Percentiles rank a stretch among this genome's conserved stretches.
Evolutionary conservation across 352 stramenopile species (phyloP).

Genomic region (Phytophthora aleatoria): DNA sequence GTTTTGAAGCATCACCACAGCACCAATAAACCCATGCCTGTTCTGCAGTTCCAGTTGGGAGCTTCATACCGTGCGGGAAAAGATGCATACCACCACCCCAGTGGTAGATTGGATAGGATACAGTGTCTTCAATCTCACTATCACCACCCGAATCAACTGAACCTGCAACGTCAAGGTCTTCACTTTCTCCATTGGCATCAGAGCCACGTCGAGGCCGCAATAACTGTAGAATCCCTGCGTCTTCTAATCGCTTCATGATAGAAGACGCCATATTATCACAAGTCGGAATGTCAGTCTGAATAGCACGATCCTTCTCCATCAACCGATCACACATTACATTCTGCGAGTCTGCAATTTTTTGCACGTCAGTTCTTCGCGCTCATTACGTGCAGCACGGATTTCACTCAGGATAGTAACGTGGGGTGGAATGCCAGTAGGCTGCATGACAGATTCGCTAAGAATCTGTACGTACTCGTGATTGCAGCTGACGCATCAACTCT

Average conservation of each 20-base stretch:
- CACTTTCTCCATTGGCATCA: too few relatives aligned
- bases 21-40: slow-evolving; percentile 20
- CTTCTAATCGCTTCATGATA: slow-evolving; percentile 1
- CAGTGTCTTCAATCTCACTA: background rate
- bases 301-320: background rate
- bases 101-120: slow-evolving; percentile 6
- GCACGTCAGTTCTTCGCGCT: background rate
- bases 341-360: slow-evolving; percentile 2
- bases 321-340: background rate
- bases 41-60: slow-evolving; percentile 5
- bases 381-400: too few relatives aligned
- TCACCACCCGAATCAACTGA: background rate
- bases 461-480: too few relatives aligned
- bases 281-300: slow-evolving; percentile 1
- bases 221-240: background rate
- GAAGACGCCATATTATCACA: background rate
- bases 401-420: too few relatives aligned
- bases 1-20: slow-evolving; percentile 4
- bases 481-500: too few relatives aligned
- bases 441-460: too few relatives aligned
- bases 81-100: slow-evolving; percentile 11
- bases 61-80: slow-evolving; percentile 8
- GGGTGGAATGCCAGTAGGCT: too few relatives aligned
- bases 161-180: background rate
- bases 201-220: background rate